A percentile compares a stretch with the other conserved stretches of the same genome.
Conservation (phyloP, 2,329 filamentous ascomycete genomes). For the Botrytis deweyae region DNA sequence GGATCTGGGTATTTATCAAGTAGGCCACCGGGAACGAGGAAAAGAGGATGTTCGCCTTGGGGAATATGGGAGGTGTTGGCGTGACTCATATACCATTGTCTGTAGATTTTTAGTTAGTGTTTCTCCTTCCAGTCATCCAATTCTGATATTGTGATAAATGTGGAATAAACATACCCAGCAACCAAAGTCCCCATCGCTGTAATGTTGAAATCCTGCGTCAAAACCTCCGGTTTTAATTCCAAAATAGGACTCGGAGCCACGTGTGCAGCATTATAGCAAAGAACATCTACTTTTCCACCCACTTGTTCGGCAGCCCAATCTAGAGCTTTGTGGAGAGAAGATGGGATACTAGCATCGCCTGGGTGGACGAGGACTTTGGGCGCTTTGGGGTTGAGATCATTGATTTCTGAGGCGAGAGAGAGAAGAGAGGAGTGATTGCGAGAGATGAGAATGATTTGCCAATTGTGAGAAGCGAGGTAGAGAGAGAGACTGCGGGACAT, state of each 20-base stretch:
- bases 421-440: not conserved
- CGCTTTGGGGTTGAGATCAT: not conserved
- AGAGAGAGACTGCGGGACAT: constrained; percentile 20
- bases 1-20: constrained; percentile 10
- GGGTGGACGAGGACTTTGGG: constrained; percentile 2
- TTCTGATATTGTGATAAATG: not conserved
- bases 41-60: constrained; percentile 4
- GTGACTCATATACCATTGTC: constrained; percentile 8
- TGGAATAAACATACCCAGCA: constrained; percentile 1
- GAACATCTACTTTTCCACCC: not conserved
- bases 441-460: constrained; percentile 16
- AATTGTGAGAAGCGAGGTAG: constrained; percentile 17
- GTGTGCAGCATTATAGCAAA: constrained; percentile 11
- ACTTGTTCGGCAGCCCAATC: constrained; percentile 9
- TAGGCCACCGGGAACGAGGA: not conserved
- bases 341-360: constrained; percentile 4
- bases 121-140: not conserved
- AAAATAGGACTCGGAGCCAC: constrained; percentile 1
- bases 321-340: constrained; percentile 6
- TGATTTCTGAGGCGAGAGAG: constrained; percentile 1
- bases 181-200: constrained; percentile 2
- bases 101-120: not conserved
- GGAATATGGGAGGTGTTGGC: not conserved
- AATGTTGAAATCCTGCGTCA: constrained; percentile 12
- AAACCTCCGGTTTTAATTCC: not conserved